Evolutionary conservation across 306 rosid genomes (phyloP).

Genomic region (Coriaria nepalensis): DNA sequence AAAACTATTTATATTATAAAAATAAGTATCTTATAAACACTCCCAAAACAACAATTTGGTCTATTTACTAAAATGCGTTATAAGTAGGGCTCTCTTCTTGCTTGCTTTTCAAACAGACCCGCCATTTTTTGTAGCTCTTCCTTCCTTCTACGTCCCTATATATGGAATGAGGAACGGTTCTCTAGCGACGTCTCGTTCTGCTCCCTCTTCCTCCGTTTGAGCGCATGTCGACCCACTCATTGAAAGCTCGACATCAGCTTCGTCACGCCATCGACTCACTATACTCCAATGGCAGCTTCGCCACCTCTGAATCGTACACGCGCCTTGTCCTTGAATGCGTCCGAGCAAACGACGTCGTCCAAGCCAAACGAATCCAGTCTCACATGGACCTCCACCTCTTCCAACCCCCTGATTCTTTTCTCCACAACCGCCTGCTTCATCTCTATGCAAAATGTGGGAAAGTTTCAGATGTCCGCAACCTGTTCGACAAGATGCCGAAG

Average conservation of each 20-base stretch:
- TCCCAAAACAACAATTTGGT: no score
- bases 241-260: constrained; percentile 35
- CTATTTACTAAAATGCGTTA: no score
- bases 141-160: no score
- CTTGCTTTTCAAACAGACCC: no score
- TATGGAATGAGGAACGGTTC: no score
- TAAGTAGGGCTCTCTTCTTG: no score
- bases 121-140: no score
- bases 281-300: constrained; percentile 32
- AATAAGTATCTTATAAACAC: no score
- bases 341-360: constrained; percentile 34
- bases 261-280: constrained; percentile 31
- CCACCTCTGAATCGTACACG: constrained; percentile 41
- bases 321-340: constrained; percentile 46
- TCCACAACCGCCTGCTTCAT: constrained; percentile 46
- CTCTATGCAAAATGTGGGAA: constrained; percentile 36
- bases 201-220: no score
- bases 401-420: constrained; percentile 34
- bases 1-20: no score
- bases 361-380: constrained; percentile 50
- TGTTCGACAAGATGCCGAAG: constrained; percentile 40
- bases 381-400: constrained; percentile 56
- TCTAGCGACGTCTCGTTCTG: no score
- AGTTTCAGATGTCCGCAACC: constrained; percentile 29
- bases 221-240: neutral